Base-by-base conservation (phyloP, 805 yeast genomes). In the Huiozyma naganishii region DNA sequence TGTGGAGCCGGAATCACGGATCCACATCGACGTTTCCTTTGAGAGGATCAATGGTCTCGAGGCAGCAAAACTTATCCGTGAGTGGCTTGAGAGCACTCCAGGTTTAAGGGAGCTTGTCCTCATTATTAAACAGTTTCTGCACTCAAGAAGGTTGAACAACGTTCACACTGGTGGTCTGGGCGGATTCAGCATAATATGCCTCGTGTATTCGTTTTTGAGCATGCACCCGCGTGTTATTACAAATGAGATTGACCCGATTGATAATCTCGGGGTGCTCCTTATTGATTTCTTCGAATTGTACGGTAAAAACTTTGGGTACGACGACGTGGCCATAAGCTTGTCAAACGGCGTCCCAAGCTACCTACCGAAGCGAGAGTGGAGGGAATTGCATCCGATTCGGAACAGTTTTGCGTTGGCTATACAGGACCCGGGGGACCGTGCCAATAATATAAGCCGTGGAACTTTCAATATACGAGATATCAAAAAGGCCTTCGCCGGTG, bases 111-210 rank as follows among this genome's bases (percentile, higher is more conserved):
- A 88, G 55, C 64, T 90, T 41, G 94, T 83, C 1, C 67, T 90
- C 40, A 77, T 88, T 1, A 73, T 90, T 6, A 89, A 92, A 62
- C 95, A 85, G 58, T 90, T 89, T 55, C 69, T 90, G 41, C 70
- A 87, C 30, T 78, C 86, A 1, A 70, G 97, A 54, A 76, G 73
- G 45, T 67, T 89, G 48, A 87, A 88, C 55, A 83, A 85, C 49
- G 97, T 90, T 11, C 94, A 83, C 53, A 79, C 80, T 23, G 98
- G 98, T 41, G 97, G 97, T 0, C 66, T 90, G 6, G 97, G 98
- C 36, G 97, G 97, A 0, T 90, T 82, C 59, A 78, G 96, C 6
- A 84, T 86, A n/a, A 86, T 89, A 37, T 88, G 96, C 54, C 57
- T 92, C 57, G 87, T 83, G 12, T 80, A 79, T 53, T 79, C 90